A percentile compares a stretch with the other conserved stretches of the same genome.
Evolutionary conservation across 345 rosid genomes (phyloP).

Genomic region (Gossypium anomalum): DNA sequence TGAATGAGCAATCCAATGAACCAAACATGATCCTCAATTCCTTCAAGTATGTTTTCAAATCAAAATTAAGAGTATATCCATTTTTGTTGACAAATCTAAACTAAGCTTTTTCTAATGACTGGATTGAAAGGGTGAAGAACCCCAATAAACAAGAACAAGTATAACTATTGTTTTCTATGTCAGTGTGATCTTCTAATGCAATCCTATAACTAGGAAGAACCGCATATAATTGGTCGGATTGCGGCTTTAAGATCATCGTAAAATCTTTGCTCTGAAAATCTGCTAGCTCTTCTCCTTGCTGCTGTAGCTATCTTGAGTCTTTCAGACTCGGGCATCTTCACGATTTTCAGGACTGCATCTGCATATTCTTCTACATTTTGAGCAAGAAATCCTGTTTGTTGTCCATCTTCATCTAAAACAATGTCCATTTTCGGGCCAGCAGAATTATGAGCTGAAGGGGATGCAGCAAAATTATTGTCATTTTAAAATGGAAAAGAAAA

Average conservation of each 20-base stretch:
- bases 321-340: constrained; percentile 56
- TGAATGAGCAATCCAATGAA: too few species aligned
- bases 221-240: constrained; percentile 38
- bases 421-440: constrained; percentile 97
- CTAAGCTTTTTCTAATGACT: not conserved
- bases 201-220: constrained; percentile 16
- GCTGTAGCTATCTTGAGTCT: constrained; percentile 71
- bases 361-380: constrained; percentile 65
- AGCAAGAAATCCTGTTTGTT: constrained; percentile 82
- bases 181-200: constrained; percentile 5
- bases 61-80: not conserved
- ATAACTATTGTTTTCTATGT: constrained; percentile 10
- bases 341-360: constrained; percentile 54
- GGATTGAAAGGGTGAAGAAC: not conserved
- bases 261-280: constrained; percentile 75
- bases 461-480: not conserved
- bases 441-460: constrained; percentile 71
- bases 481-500: not conserved
- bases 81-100: not conserved
- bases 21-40: not conserved
- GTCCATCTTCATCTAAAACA: constrained; percentile 78
- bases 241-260: constrained; percentile 66
- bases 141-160: not conserved
- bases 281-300: constrained; percentile 63
- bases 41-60: not conserved